Base-by-base conservation (phyloP, 225 moss, liverwort and hornwort species). In the Lunularia cruciata region DNA sequence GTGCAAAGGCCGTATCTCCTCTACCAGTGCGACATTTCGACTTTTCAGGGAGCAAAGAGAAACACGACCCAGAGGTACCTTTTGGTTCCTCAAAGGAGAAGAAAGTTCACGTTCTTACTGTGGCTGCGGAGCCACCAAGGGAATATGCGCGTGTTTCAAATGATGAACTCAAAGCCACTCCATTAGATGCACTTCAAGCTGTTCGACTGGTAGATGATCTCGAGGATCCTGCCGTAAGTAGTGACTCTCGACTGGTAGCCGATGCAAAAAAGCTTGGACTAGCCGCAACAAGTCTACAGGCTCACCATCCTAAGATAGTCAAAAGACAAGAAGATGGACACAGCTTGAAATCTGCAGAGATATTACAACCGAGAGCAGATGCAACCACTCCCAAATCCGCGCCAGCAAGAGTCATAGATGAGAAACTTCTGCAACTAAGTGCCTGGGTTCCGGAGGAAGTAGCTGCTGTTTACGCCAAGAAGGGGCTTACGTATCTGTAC, bases 1-100 rank as follows among this genome's bases (percentile, higher is more conserved):
- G 84, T 62, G 30, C 35, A 15, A 59, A 67, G 43, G 49, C 77
- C 54, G 68, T 70, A 32, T 96, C 96, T 76, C 95, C 92, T 60
- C 79, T 96, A 72, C 92, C 87, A 67, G 96, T 96, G 25, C 87
- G 96, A 25, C 92, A 85, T 47, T 96, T 96, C 66, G 90, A 90
- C 81, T 96, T 96, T 57, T 82, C 87, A n/a, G 60, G 60, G 4
- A 73, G 70, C 58, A 77, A 45, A 67, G 76, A 81, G 23, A 34
- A 55, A 6, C 27, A 45, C 14, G 64, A 73, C 42, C 31, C 43
- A 39, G 65, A 49, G 6, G 39, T 12, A 22, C 23, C 22, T 25
- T 27, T 19, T 35, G 58, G 48, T 51, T 26, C 27, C 42, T 8
- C 20, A 38, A 12, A 37, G 36, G 22, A 19, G 32, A 48, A 49